Evolutionary conservation across 495 filamentous ascomycete genomes (phyloP), one percentile per base, ranked within the genome.

Genomic region (Aspergillus sclerotioniger): DNA sequence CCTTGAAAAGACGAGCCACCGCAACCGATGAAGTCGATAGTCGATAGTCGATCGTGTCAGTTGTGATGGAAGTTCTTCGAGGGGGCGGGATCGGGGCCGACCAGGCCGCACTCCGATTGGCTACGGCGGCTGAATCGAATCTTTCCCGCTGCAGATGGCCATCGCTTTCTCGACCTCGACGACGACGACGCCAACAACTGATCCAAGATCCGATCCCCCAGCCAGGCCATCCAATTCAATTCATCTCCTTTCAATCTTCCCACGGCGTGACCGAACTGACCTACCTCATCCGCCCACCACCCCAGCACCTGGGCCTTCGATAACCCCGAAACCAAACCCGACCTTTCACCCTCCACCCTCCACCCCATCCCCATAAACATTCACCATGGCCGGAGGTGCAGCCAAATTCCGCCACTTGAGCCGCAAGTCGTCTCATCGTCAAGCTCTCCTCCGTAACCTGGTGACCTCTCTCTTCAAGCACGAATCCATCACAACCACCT

Each of bases 401-500:
- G 79, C 86, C 63, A 92, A 89, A 79, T 94, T 95, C 80, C 88
- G 94, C 54, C 88, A 92, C 72, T 80, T 98, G 37, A 83, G 82
- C 73, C 92, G 93, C 66, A 82, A 76, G 35, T 94, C 90, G 29
- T 75, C 94, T 31, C 94, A 97, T 68, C 85, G 94, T 67, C 84
- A 93, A 75, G 92, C 94, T 54, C 84, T 98, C 60, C 89, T 98
- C 57, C 91, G 94, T 62, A 98, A 98, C 74, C 82, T 98, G 45
- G 91, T 98, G 67, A 96, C 92, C 58, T 93, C 91, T n/a, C 88
- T 98, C 55, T 85, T 98, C 79, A 80, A 88, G 67, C 84, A 96
- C 71, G 94, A 98, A 76, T 84, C 88, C 53, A 96, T 98, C 78
- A 85, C 84, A 48, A 98, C 94, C 25, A 96, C 94, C 76, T 97